Base-by-base conservation (phyloP, 2,329 filamentous ascomycete species). In the Phyllosticta paracitricarpa region DNA sequence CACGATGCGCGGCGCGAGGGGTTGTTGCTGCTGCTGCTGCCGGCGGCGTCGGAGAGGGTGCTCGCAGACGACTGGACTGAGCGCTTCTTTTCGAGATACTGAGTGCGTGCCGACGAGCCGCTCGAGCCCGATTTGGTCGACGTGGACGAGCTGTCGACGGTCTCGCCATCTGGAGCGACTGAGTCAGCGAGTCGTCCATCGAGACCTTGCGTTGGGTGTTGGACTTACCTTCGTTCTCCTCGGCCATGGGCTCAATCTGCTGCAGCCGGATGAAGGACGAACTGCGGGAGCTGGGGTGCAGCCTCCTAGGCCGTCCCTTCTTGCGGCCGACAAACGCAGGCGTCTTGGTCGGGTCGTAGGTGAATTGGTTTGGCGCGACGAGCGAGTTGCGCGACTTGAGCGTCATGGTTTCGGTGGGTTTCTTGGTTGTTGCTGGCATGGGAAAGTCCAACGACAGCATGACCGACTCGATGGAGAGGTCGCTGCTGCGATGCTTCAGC, bases 401-500 rank as follows among this genome's bases (percentile, higher is more conserved):
- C 14, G 51, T 28, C 53, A 60, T 56, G n/a, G n/a, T 53, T 24
- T 54, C 58, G 51, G 14, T 56, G 26, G 53, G 53, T 10, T 40
- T 8, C 33, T 17, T 40, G 10, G 26, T 53, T 51, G 58, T 8
- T 51, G 48, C 52, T 30, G 58, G 40, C 53, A 40, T 56, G n/a
- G 53, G 58, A 9, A 40, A 22, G 9, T 53, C 51, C 19, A 10
- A 25, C 17, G 19, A 56, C 35, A 60, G 59, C 64, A 80, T 67
- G 62, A 67, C 63, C 1, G 66, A 66, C 24, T 65, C 65, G 25
- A 67, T 68, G n/a, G 66, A 67, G 8, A 67, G 63, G 51, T 67
- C 65, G 52, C 61, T 66, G 33, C 54, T 64, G 55, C 62, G 19
- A 56, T 59, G 62, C 25, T 62, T 63, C 40, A 63, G 63, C 8